Base-by-base conservation (phyloP, 352 stramenopile species). In the Phytopythium mirpurense region DNA sequence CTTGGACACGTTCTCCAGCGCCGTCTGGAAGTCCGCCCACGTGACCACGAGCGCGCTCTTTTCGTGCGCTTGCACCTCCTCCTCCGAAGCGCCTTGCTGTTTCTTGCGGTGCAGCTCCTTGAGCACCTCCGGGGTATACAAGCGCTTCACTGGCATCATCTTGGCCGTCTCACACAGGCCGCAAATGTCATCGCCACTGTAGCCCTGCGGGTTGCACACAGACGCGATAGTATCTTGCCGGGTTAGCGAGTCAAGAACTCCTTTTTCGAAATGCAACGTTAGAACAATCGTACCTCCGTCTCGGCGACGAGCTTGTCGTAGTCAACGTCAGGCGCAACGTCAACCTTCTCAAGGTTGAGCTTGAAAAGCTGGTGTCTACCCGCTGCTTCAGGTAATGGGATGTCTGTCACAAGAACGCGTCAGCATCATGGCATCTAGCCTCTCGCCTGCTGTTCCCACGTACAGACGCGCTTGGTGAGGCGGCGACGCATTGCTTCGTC, bases 391-490 rank as follows among this genome's bases (percentile, higher is more conserved):
- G 78, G 77, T 15, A 90, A 51, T 5, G 78, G 72, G 12, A 90
- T 85, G 41, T 90, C 48, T 54, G 48, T 16, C 12, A 2, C 15
- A 31, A 23, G 5, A 27, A 8, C 5, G 27, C n/a, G 24, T 19
- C 18, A 35, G 15, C 14, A 2, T 5, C 4, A 6, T 32, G 23
- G 14, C 14, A 47, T 1, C 15, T 21, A 8, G 5, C 7, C 14
- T 14, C 7, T 7, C n/a, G 18, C 16, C 2, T 29, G 73, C 63
- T 99, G 40, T 18, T 31, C 7, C 9, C 21, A 54, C 48, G 12
- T 45, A 54, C 48, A 98, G 6, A 99, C 93, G 31, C 95, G 75
- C 63, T 99, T 99, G 34, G 98, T 97, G 31, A 99, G 73, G 31
- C 96, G 78, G 9, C 96, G 72, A 4, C 94, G 76, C 60, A 99